Evolutionary conservation across 345 rosid species (phyloP).

Genomic region (Bretschneidera sinensis): DNA sequence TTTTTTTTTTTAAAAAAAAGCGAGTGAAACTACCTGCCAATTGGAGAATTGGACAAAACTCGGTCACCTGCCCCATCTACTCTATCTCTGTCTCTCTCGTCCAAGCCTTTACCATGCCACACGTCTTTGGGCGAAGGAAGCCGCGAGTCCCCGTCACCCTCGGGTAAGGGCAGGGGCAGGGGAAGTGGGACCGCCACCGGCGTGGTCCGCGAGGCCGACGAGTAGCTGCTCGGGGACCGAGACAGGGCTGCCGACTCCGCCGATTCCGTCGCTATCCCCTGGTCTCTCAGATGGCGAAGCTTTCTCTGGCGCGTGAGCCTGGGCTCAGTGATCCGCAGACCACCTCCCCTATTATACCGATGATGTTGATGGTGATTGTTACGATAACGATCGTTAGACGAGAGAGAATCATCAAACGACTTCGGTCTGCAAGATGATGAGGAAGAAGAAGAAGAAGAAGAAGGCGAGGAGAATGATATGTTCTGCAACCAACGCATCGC

Average conservation of each 20-base stretch:
- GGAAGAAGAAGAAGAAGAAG: constrained; percentile 30
- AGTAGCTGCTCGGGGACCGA: constrained; percentile 27
- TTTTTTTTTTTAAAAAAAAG: too few species aligned
- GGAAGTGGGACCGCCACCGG: constrained; percentile 32
- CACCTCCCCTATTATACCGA: constrained; percentile 22
- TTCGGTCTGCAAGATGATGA: too few species aligned
- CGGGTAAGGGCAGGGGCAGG: constrained; percentile 64
- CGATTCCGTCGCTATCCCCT: constrained; percentile 20
- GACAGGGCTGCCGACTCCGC: constrained; percentile 17
- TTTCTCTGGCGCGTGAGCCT: constrained; percentile 56
- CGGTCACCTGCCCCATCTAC: constrained; percentile 32
- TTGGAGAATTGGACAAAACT: constrained; percentile 31
- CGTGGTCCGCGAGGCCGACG: constrained; percentile 21
- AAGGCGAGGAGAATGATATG: constrained; percentile 44
- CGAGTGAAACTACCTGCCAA: constrained; percentile 50
- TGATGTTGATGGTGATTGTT: constrained; percentile 11
- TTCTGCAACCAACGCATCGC: constrained; percentile 80
- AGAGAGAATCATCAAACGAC: too few species aligned
- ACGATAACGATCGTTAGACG: too few species aligned
- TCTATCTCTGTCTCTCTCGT: constrained; percentile 35
- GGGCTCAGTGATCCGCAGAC: constrained; percentile 27
- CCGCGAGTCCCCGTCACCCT: constrained; percentile 34
- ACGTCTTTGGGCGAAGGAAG: constrained; percentile 30
- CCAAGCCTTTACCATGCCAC: constrained; percentile 24
- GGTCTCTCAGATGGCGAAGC: constrained; percentile 48